Percentiles rank a stretch among this genome's conserved stretches.
phyloP scores from a whole-genome alignment of 331 rosid species.

The Cydonia oblonga region DNA sequence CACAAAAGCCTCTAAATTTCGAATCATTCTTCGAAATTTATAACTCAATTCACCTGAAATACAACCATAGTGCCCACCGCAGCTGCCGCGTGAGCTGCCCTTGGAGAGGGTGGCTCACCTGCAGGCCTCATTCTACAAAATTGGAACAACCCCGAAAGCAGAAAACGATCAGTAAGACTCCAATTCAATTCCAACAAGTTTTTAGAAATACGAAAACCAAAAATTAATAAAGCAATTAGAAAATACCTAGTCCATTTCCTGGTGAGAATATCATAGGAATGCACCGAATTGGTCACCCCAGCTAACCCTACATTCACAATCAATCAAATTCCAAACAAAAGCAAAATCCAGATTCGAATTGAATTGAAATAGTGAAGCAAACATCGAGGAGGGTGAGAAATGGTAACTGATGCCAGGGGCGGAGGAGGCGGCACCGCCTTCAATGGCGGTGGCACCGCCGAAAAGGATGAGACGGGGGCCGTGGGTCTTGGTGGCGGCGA shows the following conservation, averaged over 20 bases:
- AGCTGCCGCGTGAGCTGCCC: constrained; percentile 96
- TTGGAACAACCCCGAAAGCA: constrained; percentile 15
- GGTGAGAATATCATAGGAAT: constrained; percentile 67
- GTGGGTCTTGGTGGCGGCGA: constrained; percentile 69
- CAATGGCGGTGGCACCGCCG: constrained; percentile 98
- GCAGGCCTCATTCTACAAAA: constrained; percentile 68
- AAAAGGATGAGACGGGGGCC: constrained; percentile 92
- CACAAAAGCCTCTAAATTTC: neutral
- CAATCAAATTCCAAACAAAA: neutral
- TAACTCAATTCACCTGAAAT: constrained; percentile 61
- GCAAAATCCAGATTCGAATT: neutral
- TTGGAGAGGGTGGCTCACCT: constrained; percentile 96
- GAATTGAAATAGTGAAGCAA: neutral
- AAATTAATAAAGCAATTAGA: neutral
- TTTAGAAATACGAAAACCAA: neutral
- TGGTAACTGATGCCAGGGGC: constrained; percentile 79
- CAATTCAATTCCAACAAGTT: constrained; percentile 16
- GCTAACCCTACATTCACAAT: constrained; percentile 57
- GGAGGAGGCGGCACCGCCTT: constrained; percentile 65
- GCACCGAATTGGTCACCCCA: constrained; percentile 91
- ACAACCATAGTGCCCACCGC: constrained; percentile 99
- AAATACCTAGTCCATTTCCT: constrained; percentile 86
- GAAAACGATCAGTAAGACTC: constrained; percentile 9
- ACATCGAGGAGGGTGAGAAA: neutral
- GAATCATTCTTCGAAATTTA: neutral